phyloP scores from a whole-genome alignment of 108 stramenopile genomes.

The Cyclotella atomus region DNA sequence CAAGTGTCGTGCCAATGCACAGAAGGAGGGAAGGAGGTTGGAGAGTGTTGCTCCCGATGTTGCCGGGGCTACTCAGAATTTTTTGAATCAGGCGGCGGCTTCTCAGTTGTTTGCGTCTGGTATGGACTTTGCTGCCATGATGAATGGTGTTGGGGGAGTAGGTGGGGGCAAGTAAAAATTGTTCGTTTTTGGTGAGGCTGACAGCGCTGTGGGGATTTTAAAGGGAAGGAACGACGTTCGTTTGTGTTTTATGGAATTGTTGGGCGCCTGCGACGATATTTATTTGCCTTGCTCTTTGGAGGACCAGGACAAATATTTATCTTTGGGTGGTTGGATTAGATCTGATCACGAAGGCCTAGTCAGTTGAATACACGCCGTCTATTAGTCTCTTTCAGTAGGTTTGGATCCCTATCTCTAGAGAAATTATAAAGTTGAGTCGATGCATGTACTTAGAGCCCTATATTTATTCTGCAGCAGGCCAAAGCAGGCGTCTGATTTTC shows the following conservation, averaged over 20 bases:
- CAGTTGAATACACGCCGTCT: too few species aligned
- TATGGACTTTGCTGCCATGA: slow-evolving; percentile 1
- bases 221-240: too few species aligned
- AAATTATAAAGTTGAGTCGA: too few species aligned
- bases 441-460: too few species aligned
- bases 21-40: slow-evolving; percentile 51
- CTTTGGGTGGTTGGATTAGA: slow-evolving; percentile 2
- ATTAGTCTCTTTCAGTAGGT: too few species aligned
- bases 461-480: too few species aligned
- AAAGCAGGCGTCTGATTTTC: too few species aligned
- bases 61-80: slow-evolving; percentile 26
- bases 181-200: background rate
- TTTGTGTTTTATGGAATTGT: too few species aligned
- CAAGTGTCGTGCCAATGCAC: slow-evolving; percentile 40
- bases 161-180: background rate
- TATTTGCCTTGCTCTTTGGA: slow-evolving; percentile 11
- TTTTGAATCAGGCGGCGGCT: slow-evolving; percentile 3
- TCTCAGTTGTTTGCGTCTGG: slow-evolving; percentile 3
- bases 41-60: slow-evolving; percentile 67
- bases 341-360: background rate
- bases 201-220: too few species aligned
- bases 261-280: too few species aligned
- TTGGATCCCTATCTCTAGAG: too few species aligned
- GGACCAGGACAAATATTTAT: slow-evolving; percentile 16
- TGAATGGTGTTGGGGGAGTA: background rate